Conservation (phyloP, 2,329 filamentous ascomycete species). For the Aureobasidium zeae region DNA sequence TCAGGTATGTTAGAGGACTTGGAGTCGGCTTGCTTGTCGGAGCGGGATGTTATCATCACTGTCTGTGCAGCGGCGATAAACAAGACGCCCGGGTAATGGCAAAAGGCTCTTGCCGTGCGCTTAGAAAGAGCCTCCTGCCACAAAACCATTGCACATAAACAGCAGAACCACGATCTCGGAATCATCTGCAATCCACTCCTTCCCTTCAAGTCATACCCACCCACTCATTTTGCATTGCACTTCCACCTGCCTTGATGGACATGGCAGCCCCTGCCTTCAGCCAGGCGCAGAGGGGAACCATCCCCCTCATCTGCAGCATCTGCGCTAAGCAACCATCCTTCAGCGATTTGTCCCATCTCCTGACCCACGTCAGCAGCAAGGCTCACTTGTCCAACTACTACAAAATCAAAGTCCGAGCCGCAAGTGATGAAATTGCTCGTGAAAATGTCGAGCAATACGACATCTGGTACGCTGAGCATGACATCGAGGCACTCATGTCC, state of each 20-base stretch:
- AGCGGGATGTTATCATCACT: background rate
- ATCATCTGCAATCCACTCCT: background rate
- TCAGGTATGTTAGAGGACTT: no score
- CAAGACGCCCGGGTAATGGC: background rate
- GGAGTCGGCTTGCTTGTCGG: background rate
- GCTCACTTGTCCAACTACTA: slow-evolving; percentile 81
- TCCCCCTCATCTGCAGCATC: slow-evolving; percentile 66
- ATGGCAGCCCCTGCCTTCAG: background rate
- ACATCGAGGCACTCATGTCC: slow-evolving; percentile 63
- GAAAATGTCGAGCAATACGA: slow-evolving; percentile 59
- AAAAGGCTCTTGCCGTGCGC: slow-evolving; percentile 5
- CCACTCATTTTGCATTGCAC: background rate
- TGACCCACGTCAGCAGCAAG: slow-evolving; percentile 89
- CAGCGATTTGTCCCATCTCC: slow-evolving; percentile 81
- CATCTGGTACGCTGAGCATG: slow-evolving; percentile 64
- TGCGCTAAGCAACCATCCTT: slow-evolving; percentile 73
- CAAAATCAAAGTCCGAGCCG: slow-evolving; percentile 64
- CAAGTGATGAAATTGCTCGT: slow-evolving; percentile 53
- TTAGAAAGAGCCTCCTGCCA: slow-evolving; percentile 1
- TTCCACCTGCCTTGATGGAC: background rate
- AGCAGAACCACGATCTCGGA: background rate
- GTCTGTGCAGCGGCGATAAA: background rate
- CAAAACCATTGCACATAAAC: background rate
- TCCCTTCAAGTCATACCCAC: background rate
- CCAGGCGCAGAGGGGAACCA: slow-evolving; percentile 1